Conservation (phyloP, 2,329 filamentous ascomycete genomes). For the Tolypocladium tundrense region DNA sequence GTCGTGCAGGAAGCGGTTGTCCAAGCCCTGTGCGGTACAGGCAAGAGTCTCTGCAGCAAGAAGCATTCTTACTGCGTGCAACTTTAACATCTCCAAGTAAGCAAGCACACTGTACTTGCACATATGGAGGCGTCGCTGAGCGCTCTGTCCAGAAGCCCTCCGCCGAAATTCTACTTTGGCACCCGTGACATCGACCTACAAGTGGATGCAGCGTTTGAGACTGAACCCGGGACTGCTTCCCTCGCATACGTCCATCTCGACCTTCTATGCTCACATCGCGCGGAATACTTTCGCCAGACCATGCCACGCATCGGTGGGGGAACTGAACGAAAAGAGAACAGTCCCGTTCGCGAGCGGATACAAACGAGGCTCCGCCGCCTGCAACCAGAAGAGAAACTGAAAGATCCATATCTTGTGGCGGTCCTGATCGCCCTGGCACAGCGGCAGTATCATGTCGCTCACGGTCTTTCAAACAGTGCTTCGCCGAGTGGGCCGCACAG, state of each 20-base stretch:
- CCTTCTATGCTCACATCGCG: not conserved
- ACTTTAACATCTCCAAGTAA: not conserved
- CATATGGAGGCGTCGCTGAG: not conserved
- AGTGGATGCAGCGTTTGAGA: not conserved
- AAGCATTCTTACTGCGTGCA: not conserved
- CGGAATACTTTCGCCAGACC: not conserved
- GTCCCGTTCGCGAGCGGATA: not conserved
- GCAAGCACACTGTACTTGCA: not conserved
- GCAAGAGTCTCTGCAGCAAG: not conserved
- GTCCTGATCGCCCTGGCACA: not conserved
- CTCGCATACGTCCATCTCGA: not conserved
- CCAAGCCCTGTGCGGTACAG: not conserved
- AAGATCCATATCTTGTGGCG: not conserved
- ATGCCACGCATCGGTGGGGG: not conserved
- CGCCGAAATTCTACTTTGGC: not conserved
- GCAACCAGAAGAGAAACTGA: not conserved
- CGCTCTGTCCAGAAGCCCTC: not conserved
- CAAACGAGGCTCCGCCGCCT: not conserved
- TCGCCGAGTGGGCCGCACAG: not conserved
- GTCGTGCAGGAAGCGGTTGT: not conserved
- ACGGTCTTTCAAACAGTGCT: not conserved
- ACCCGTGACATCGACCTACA: not conserved
- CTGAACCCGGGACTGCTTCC: not conserved
- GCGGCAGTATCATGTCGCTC: not conserved
- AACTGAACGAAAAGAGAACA: not conserved